Evolutionary conservation across 257 asterid genomes (phyloP), one percentile per base, ranked within the genome.

Genomic region (Solanum piurae): DNA sequence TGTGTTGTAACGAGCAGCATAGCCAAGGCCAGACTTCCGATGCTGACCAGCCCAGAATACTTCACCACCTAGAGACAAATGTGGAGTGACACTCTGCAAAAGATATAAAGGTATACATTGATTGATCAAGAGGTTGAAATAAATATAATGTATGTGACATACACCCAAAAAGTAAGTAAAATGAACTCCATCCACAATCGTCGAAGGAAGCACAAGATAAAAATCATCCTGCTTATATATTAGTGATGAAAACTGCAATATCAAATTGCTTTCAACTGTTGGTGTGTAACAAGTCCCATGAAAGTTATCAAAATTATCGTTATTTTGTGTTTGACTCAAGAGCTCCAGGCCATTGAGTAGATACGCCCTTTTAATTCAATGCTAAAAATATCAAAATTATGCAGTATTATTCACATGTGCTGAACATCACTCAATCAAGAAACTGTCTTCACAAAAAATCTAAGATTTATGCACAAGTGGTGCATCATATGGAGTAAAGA

Each of bases 1-100:
- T 68, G 96, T 95, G 94, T 91, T 97, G 93, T 94, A 97, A 83
- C 99, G 98, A 27, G 95, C 98, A 86, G 95, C 97, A 87, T 92
- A 97, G 82, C 99, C 99, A 89, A 94, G 87, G 90, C 98, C 99
- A 85, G 98, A 95, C 90, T 94, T 97, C 84, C 98, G 91, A 90
- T 94, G 98, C 89, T 95, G 98, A 90, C 99, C 98, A 89, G 98
- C 97, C 99, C 99, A 97, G 91, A 95, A 95, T 52, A 95, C 94
- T 90, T 95, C 99, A 85, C 99, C 98, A 52, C 98, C 99, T 92
- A 97, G 92, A 34, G 98, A 95, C 87, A 97, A 89, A 90, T 88
- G 89, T 34, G 94, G 94, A 84, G 97, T 94, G 86, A 97, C 93
- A 86, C 98, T 97, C 99, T 97, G 94, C 92, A 90, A 87, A 74